phyloP scores from a whole-genome alignment of 257 asterid species.

The Osmanthus fragrans region DNA sequence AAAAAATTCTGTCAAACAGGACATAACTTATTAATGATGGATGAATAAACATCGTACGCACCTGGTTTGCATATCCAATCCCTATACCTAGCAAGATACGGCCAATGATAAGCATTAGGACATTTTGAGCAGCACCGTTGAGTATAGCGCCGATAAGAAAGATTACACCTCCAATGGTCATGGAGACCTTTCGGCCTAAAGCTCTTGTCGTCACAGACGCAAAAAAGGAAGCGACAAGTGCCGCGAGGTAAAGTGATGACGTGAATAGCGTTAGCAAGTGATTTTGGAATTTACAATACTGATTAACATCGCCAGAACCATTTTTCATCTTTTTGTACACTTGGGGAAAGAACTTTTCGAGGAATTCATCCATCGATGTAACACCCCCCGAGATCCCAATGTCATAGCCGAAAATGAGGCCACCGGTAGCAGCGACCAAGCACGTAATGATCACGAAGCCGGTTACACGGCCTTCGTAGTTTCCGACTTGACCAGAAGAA shows the following conservation, averaged over 20 bases:
- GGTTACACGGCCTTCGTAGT: conserved; percentile 46
- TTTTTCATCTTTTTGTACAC: conserved; percentile 38
- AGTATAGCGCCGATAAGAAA: conserved; percentile 52
- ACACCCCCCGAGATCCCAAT: conserved; percentile 75
- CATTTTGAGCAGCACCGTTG: conserved; percentile 47
- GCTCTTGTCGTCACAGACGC: conserved; percentile 55
- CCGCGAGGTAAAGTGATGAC: conserved; percentile 65
- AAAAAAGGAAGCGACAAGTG: conserved; percentile 51
- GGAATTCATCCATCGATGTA: conserved; percentile 67
- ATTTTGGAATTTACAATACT: conserved; percentile 58
- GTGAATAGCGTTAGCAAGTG: conserved; percentile 59
- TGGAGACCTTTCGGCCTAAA: conserved; percentile 52
- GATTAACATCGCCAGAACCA: conserved; percentile 12
- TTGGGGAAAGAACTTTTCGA: conserved; percentile 47
- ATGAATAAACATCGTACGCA: background rate
- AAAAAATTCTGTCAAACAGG: too few species aligned
- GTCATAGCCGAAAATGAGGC: conserved; percentile 61
- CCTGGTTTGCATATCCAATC: conserved; percentile 65
- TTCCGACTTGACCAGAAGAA: background rate
- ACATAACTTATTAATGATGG: background rate
- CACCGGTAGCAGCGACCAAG: conserved; percentile 56
- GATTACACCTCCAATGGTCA: conserved; percentile 45
- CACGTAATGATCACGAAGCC: conserved; percentile 43
- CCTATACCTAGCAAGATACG: conserved; percentile 63
- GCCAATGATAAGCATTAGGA: conserved; percentile 60